Evolutionary conservation across 1,139 yeast species (phyloP).

Genomic region (Meyerozyma athensensis): DNA sequence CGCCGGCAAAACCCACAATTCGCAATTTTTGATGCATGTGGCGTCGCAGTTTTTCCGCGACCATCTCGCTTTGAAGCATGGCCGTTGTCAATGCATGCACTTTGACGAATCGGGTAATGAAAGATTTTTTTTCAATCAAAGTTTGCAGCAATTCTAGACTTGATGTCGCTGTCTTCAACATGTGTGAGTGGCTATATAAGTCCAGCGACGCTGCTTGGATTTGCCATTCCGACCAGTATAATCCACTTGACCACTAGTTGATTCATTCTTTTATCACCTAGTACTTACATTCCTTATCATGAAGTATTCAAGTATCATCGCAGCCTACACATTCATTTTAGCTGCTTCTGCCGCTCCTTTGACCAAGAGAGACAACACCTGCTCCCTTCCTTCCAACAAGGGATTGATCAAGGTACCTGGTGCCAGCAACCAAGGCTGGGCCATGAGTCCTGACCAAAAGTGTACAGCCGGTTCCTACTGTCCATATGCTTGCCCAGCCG

Average conservation of each 20-base stretch:
- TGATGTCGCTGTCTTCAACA: background rate
- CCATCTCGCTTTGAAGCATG: too few relatives aligned
- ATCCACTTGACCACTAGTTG: conserved; percentile 1
- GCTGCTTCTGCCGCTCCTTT: conserved; percentile 24
- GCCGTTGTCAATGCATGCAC: conserved; percentile 3
- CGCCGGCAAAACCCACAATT: too few relatives aligned
- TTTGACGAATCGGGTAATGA: conserved; percentile 2
- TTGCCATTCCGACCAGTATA: conserved; percentile 1
- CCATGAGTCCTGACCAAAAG: conserved; percentile 70
- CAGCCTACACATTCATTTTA: conserved; percentile 9
- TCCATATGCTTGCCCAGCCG: conserved; percentile 87
- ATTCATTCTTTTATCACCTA: conserved; percentile 2
- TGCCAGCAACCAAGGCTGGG: conserved; percentile 77
- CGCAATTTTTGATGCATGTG: too few relatives aligned
- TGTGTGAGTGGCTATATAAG: conserved; percentile 1
- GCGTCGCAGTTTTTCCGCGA: too few relatives aligned
- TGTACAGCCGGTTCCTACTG: conserved; percentile 76
- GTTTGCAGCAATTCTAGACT: conserved; percentile 4
- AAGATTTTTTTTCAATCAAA: background rate
- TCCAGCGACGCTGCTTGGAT: background rate
- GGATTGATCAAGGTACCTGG: conserved; percentile 63
- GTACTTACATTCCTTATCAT: conserved; percentile 1
- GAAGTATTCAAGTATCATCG: background rate
- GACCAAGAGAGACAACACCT: conserved; percentile 35
- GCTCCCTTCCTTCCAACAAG: conserved; percentile 60